These are phyloP conservation scores for Neurospora intermedia DNA, from an alignment of 495 filamentous ascomycete species.

Conservation along the genomic window DNA sequence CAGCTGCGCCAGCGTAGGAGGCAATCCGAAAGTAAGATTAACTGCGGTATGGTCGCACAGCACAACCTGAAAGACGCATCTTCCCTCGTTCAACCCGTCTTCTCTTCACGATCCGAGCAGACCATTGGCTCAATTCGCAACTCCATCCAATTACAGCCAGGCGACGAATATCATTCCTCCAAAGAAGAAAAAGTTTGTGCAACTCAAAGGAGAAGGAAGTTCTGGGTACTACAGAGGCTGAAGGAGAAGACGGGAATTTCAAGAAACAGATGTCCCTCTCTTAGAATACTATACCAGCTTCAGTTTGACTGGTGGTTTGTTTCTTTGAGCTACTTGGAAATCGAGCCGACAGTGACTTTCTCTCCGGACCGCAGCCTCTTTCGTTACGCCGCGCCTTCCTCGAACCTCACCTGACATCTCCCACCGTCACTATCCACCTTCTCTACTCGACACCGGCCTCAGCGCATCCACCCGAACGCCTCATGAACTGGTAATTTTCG, in stretches of 20 bases:
- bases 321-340: neutral
- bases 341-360: neutral
- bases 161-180: conserved; percentile 18
- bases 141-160: conserved; percentile 11
- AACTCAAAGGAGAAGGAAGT: conserved; percentile 11
- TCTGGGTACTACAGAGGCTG: neutral
- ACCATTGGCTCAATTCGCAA: conserved; percentile 19
- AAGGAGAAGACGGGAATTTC: conserved; percentile 5
- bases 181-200: neutral
- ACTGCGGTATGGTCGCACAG: conserved; percentile 22
- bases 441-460: conserved; percentile 6
- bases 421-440: neutral
- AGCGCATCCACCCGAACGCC: conserved; percentile 20
- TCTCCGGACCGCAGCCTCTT: neutral
- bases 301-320: neutral
- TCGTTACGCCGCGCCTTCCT: neutral
- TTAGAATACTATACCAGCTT: neutral
- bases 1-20: conserved; percentile 9
- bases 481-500: conserved; percentile 28
- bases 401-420: conserved; percentile 1
- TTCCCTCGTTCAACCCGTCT: conserved; percentile 17
- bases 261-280: neutral
- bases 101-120: conserved; percentile 14
- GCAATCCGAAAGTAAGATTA: conserved; percentile 12
- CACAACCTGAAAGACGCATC: conserved; percentile 16